Conservation (phyloP, 495 filamentous ascomycete species). For the Antarctomyces pellizariae region DNA sequence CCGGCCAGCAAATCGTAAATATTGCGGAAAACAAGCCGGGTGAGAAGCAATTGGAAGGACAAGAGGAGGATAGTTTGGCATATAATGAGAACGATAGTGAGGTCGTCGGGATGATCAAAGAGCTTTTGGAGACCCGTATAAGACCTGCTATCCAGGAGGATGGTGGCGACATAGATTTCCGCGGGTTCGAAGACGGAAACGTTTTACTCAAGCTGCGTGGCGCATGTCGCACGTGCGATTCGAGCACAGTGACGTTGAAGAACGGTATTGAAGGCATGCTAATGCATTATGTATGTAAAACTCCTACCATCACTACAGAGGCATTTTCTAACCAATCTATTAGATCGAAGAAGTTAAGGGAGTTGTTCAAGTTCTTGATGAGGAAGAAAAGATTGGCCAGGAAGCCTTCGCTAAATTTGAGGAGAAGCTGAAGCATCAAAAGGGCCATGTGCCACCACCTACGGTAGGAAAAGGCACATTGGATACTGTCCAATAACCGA, state of each 20-base stretch:
- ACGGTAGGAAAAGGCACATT: conserved; percentile 41
- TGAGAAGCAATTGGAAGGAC: conserved; percentile 28
- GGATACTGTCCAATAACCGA: conserved; percentile 38
- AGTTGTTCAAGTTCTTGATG: conserved; percentile 73
- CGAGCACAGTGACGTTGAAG: conserved; percentile 81
- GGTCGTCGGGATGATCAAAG: conserved; percentile 94
- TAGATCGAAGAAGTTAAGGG: conserved; percentile 92
- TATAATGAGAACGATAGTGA: conserved; percentile 79
- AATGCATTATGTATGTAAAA: conserved; percentile 38
- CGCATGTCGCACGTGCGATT: conserved; percentile 87
- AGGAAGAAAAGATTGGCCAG: conserved; percentile 77
- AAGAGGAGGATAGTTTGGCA: conserved; percentile 40
- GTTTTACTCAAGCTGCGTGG: conserved; percentile 76
- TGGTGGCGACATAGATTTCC: conserved; percentile 86
- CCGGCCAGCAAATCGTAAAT: conserved; percentile 60
- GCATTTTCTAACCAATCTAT: conserved; percentile 7
- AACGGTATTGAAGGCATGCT: conserved; percentile 96
- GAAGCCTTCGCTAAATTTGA: conserved; percentile 90
- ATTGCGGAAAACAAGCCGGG: conserved; percentile 34
- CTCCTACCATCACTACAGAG: conserved; percentile 1
- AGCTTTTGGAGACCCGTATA: conserved; percentile 88
- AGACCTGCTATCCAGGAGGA: conserved; percentile 92
- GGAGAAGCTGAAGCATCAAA: conserved; percentile 69
- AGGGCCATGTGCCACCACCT: conserved; percentile 27
- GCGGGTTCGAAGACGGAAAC: conserved; percentile 67